phyloP scores from a whole-genome alignment of 139 green algal genomes.

The Medakamo hakoo region DNA sequence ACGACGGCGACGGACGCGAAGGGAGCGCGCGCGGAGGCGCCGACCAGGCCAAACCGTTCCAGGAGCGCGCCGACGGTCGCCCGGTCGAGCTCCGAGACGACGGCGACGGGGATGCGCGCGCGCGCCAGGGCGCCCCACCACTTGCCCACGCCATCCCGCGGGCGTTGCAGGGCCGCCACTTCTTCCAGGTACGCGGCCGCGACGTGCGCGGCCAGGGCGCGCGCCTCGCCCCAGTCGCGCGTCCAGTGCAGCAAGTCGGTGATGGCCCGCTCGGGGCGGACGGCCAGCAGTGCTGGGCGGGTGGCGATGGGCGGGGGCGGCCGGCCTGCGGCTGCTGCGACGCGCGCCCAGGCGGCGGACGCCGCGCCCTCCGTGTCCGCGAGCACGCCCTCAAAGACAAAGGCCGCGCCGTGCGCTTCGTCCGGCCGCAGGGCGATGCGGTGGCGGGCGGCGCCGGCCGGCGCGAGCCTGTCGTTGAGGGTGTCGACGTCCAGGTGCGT shows the following conservation, averaged over 20 bases:
- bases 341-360: slow-evolving; percentile 32
- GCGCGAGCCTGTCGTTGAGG: slow-evolving; percentile 57
- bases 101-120: not conserved
- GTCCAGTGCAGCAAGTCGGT: slow-evolving; percentile 57
- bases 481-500: slow-evolving; percentile 49
- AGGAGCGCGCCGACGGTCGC: slow-evolving; percentile 21
- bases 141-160: not conserved
- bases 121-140: not conserved
- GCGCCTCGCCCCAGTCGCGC: slow-evolving; percentile 22
- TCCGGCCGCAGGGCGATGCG: slow-evolving; percentile 47
- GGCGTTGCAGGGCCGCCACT: not conserved
- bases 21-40: slow-evolving; percentile 44
- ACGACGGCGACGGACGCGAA: no score
- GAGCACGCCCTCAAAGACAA: slow-evolving; percentile 41
- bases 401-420: slow-evolving; percentile 62
- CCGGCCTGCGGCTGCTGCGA: slow-evolving; percentile 33
- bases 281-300: slow-evolving; percentile 21
- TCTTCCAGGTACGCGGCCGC: slow-evolving; percentile 3
- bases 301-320: slow-evolving; percentile 12
- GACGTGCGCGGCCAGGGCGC: slow-evolving; percentile 35
- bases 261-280: slow-evolving; percentile 35
- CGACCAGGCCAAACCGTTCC: slow-evolving; percentile 33
- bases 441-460: slow-evolving; percentile 30
- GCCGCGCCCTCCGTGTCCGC: slow-evolving; percentile 24
- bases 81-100: not conserved